Percentiles rank a stretch among this genome's conserved stretches.
Evolutionary conservation across 768 basidiomycete genomes (phyloP).

Genomic region (Tricholoma bakamatsutake): DNA sequence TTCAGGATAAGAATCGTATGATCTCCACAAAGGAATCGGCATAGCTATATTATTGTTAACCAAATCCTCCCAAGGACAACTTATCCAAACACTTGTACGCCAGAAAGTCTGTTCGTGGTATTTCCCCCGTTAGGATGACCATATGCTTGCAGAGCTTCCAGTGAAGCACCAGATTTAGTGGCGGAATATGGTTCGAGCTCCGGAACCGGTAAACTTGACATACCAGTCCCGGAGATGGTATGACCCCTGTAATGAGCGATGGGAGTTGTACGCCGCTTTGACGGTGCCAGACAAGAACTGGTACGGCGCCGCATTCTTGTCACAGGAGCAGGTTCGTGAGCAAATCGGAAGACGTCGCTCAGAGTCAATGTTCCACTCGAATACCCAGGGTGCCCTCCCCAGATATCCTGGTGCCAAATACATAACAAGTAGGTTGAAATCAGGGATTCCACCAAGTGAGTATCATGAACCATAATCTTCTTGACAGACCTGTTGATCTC

Average conservation of each 20-base stretch:
- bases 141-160: slow-evolving; percentile 52
- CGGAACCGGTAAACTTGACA: slow-evolving; percentile 9
- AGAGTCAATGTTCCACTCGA: slow-evolving; percentile 44
- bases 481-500: slow-evolving; percentile 31
- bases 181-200: neutral
- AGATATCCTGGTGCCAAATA: slow-evolving; percentile 44
- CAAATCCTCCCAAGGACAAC: slow-evolving; percentile 2
- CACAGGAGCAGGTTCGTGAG: slow-evolving; percentile 63
- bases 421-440: slow-evolving; percentile 55
- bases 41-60: slow-evolving; percentile 32
- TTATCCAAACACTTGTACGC: slow-evolving; percentile 38
- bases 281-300: slow-evolving; percentile 57
- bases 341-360: slow-evolving; percentile 41
- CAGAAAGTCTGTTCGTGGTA: slow-evolving; percentile 25
- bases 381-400: slow-evolving; percentile 24
- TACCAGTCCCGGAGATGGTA: slow-evolving; percentile 49
- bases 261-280: slow-evolving; percentile 52
- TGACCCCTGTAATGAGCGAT: slow-evolving; percentile 30
- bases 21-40: slow-evolving; percentile 49
- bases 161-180: slow-evolving; percentile 52
- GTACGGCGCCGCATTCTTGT: slow-evolving; percentile 44
- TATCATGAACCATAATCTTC: slow-evolving; percentile 39
- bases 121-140: slow-evolving; percentile 35
- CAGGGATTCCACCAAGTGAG: slow-evolving; percentile 38
- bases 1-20: slow-evolving; percentile 71